Percentiles rank a stretch among this genome's conserved stretches.
These are phyloP conservation scores for Tylopilus sp. DNA, from an alignment of 768 basidiomycete genomes.

Conservation along the genomic window DNA sequence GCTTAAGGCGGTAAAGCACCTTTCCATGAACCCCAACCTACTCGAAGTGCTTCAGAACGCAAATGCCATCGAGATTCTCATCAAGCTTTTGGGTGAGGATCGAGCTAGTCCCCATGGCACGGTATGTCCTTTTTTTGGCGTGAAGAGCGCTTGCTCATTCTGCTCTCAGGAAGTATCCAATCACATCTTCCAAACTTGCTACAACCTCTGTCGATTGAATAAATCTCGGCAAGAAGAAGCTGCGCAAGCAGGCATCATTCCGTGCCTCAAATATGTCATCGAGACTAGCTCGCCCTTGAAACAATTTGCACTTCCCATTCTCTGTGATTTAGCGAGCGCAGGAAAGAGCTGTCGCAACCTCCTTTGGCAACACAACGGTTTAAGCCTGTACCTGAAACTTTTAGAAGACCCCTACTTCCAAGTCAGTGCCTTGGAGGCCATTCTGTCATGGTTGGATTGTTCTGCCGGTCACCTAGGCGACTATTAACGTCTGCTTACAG, in stretches of 20 bases:
- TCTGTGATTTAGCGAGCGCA: conserved; percentile 94
- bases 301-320: conserved; percentile 94
- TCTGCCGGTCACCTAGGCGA: background rate
- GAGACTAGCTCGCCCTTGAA: conserved; percentile 88
- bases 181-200: conserved; percentile 95
- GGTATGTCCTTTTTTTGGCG: conserved; percentile 41
- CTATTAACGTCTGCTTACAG: conserved; percentile 36
- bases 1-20: conserved; percentile 93
- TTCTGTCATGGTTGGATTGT: conserved; percentile 73
- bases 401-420: conserved; percentile 88
- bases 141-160: background rate
- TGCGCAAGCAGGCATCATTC: conserved; percentile 92
- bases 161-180: conserved; percentile 85
- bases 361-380: conserved; percentile 93
- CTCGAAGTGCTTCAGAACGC: conserved; percentile 95
- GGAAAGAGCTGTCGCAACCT: conserved; percentile 88
- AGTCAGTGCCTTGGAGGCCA: conserved; percentile 86
- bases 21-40: conserved; percentile 88
- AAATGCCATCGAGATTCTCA: conserved; percentile 90
- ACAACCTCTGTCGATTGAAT: conserved; percentile 92
- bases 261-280: conserved; percentile 86
- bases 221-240: conserved; percentile 96
- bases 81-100: conserved; percentile 79
- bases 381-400: conserved; percentile 73
- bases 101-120: conserved; percentile 75